Percentiles rank a stretch among this genome's conserved stretches.
These are phyloP conservation scores for Ashbya aceris DNA, from an alignment of 1,139 yeast species.

Conservation along the genomic window DNA sequence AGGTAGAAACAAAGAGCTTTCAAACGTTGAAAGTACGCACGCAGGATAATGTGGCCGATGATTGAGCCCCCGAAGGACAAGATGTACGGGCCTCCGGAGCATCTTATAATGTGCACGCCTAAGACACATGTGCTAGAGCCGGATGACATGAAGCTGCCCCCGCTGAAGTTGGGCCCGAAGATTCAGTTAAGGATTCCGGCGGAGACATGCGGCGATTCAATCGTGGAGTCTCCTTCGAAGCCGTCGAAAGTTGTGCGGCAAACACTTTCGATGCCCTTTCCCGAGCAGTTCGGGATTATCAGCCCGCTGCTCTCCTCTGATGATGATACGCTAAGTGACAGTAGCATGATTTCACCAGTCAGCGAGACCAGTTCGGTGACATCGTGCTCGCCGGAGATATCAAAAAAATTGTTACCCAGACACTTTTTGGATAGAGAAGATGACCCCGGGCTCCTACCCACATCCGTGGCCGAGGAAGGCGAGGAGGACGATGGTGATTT, in stretches of 20 bases:
- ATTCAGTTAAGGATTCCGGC: constrained; percentile 2
- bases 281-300: background rate
- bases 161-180: constrained; percentile 4
- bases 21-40: no score
- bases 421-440: background rate
- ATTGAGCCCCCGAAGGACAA: background rate
- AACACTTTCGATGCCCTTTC: background rate
- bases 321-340: constrained; percentile 7
- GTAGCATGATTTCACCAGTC: constrained; percentile 4
- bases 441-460: no score
- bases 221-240: constrained; percentile 7
- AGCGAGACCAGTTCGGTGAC: background rate
- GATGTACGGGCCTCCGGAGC: background rate
- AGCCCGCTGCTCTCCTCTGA: constrained; percentile 3
- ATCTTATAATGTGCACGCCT: constrained; percentile 1
- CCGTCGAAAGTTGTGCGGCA: constrained; percentile 4
- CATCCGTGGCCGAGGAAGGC: background rate
- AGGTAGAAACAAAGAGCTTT: no score
- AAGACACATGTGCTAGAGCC: constrained; percentile 1
- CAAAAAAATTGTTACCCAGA: background rate
- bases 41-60: background rate
- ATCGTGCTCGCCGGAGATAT: background rate
- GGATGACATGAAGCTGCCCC: constrained; percentile 5
- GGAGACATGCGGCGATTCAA: background rate
- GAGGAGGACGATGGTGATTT: background rate